Evolutionary conservation across 441 rosid species (phyloP), one percentile per base, ranked within the genome.

Genomic region (Erodium texanum): DNA sequence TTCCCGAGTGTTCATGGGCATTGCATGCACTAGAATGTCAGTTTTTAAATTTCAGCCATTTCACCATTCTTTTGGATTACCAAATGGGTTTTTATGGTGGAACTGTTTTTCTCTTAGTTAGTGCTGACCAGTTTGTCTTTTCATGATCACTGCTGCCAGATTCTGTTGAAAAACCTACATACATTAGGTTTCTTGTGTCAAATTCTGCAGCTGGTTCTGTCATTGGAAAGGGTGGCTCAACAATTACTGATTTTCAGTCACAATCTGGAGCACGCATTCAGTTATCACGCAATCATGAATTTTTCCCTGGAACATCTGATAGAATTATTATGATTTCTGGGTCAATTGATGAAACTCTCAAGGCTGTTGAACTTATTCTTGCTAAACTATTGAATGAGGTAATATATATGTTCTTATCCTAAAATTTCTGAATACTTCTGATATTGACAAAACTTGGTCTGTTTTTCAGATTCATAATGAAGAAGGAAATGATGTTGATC

Each of bases 181-280:
- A 88, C 71, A 66, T 86, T 68, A 83, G 94, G 82, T 92, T 94
- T 79, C 97, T 94, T 68, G 96, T 94, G 45, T 94, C 99, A 71
- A 94, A 94, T 84, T 89, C 98, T 23, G 90, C 96, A 7, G 99
- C 99, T 73, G 99, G 99, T 75, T 92, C 99, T 18, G 92, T 94
- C 67, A 94, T 94, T 74, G 98, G 99, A 77, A 94, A 90, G 82
- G 96, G 96, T 70, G 99, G 98, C 71, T 90, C 94, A n/a, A 95
- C 96, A 63, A 95, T 90, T 73, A 87, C 89, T 65, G 98, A 92
- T 23, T 92, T 90, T 73, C 98, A 90, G 85, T 82, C 90, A 4
- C 90, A 87, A 74, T 95, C 99, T 0, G 92, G 97, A 52, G 95
- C 99, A 10, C 82, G 97, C 75, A 92, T 95, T 79, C 96, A 95